These are phyloP conservation scores for Ammopiptanthus mongolicus DNA, from an alignment of 306 rosid species.

Conservation along the genomic window DNA sequence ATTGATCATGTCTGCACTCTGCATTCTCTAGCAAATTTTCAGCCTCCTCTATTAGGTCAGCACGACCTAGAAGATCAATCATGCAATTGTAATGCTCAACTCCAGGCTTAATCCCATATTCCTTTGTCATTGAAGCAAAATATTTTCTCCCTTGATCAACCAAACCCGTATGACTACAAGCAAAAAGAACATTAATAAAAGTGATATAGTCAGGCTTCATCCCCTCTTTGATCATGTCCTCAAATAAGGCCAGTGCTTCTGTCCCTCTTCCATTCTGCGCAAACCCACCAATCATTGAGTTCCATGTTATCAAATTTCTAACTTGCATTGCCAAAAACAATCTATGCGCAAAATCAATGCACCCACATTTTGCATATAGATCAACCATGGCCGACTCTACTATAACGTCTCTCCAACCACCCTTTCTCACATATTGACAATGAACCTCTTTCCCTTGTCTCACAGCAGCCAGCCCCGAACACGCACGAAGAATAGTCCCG, in stretches of 20 bases:
- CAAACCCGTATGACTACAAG: slow-evolving; percentile 89
- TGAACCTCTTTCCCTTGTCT: slow-evolving; percentile 87
- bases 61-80: slow-evolving; percentile 84
- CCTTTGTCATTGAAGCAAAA: slow-evolving; percentile 48
- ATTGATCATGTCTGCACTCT: slow-evolving; percentile 50
- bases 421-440: slow-evolving; percentile 71
- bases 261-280: slow-evolving; percentile 80
- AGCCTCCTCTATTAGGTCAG: slow-evolving; percentile 79
- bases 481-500: slow-evolving; percentile 73
- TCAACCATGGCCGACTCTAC: slow-evolving; percentile 86
- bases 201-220: slow-evolving; percentile 68
- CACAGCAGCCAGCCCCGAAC: slow-evolving; percentile 68
- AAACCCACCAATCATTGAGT: slow-evolving; percentile 75
- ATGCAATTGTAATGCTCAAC: slow-evolving; percentile 80
- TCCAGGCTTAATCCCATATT: slow-evolving; percentile 60
- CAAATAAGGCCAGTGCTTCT: slow-evolving; percentile 52
- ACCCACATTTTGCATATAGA: slow-evolving; percentile 85
- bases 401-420: slow-evolving; percentile 74
- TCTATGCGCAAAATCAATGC: slow-evolving; percentile 47
- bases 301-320: slow-evolving; percentile 86
- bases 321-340: slow-evolving; percentile 52
- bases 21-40: slow-evolving; percentile 64
- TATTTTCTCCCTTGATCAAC: slow-evolving; percentile 65
- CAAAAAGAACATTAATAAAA: slow-evolving; percentile 71
- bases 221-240: slow-evolving; percentile 58